phyloP scores from a whole-genome alignment of 176 grass and related monocot species.

The Zoysia pacifica region DNA sequence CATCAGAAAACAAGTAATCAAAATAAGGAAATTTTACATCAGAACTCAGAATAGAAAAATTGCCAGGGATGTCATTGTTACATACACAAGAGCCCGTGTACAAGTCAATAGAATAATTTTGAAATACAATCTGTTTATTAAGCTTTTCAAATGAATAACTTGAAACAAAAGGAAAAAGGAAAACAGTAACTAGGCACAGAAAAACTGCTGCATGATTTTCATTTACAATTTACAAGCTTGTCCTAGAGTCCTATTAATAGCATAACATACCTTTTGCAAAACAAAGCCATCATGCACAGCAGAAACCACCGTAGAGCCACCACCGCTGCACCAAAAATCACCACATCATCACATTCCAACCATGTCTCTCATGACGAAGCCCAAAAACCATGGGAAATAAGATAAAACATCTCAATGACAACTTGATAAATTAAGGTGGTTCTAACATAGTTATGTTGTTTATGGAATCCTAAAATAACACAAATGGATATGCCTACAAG shows the following conservation, averaged over 20 bases:
- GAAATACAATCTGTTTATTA: not conserved
- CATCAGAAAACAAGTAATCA: conserved; percentile 36
- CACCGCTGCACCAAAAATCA: conserved; percentile 75
- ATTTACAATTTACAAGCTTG: conserved; percentile 1
- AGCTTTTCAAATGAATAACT: conserved; percentile 19
- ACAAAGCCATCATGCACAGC: conserved; percentile 97
- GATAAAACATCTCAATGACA: not conserved
- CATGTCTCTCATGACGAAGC: not conserved
- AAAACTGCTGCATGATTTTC: not conserved
- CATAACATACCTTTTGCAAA: conserved; percentile 78
- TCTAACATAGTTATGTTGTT: not conserved
- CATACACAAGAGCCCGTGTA: not conserved
- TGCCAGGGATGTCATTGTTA: not conserved
- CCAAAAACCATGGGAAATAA: conserved; percentile 20
- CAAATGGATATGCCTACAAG: too few relatives aligned
- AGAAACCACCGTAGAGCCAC: conserved; percentile 85
- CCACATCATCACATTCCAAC: conserved; percentile 33
- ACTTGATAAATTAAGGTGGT: not conserved
- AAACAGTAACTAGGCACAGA: not conserved
- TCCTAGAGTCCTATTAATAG: conserved; percentile 4
- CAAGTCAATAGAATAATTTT: not conserved
- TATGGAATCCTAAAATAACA: too few relatives aligned
- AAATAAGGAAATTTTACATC: not conserved
- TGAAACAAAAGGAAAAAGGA: not conserved
- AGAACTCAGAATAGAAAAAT: not conserved